Percentiles rank a stretch among this genome's conserved stretches.
These are phyloP conservation scores for Cokeromyces recurvatus DNA, from an alignment of 371 early-diverging fungal species.

Conservation along the genomic window DNA sequence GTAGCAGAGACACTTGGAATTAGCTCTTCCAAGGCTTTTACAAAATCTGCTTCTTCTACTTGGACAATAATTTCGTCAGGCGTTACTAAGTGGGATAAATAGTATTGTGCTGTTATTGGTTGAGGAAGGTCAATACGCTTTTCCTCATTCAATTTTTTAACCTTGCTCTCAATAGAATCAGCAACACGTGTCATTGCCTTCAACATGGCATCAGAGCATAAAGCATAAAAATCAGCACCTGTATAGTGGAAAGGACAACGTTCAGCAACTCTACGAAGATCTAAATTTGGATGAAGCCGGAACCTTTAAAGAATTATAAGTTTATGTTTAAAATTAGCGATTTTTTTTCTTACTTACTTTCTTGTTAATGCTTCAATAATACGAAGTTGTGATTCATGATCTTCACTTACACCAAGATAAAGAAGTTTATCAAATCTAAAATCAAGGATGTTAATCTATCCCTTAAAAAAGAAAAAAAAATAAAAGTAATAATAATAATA, in stretches of 20 bases:
- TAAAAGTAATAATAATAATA: neutral
- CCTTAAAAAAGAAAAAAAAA: neutral
- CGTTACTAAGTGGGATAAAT: conserved; percentile 72
- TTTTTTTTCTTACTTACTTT: conserved; percentile 63
- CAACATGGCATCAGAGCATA: conserved; percentile 95
- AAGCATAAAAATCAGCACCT: conserved; percentile 97
- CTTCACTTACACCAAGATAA: conserved; percentile 89
- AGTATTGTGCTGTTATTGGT: conserved; percentile 78
- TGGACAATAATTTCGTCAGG: conserved; percentile 67
- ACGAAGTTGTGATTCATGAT: conserved; percentile 79
- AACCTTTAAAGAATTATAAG: conserved; percentile 58
- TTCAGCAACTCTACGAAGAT: conserved; percentile 72
- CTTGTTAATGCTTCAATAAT: conserved; percentile 91
- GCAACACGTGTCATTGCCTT: conserved; percentile 93
- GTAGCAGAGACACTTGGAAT: conserved; percentile 85
- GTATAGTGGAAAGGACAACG: conserved; percentile 89
- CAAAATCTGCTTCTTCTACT: conserved; percentile 80
- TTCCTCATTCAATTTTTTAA: conserved; percentile 37
- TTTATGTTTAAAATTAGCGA: neutral
- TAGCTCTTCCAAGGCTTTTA: conserved; percentile 76
- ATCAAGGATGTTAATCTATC: neutral
- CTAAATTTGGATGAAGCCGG: conserved; percentile 72
- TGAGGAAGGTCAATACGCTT: conserved; percentile 20
- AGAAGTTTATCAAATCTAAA: conserved; percentile 91
- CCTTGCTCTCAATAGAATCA: conserved; percentile 66